phyloP scores from a whole-genome alignment of 2,329 filamentous ascomycete genomes.

The Fusarium sp. region DNA sequence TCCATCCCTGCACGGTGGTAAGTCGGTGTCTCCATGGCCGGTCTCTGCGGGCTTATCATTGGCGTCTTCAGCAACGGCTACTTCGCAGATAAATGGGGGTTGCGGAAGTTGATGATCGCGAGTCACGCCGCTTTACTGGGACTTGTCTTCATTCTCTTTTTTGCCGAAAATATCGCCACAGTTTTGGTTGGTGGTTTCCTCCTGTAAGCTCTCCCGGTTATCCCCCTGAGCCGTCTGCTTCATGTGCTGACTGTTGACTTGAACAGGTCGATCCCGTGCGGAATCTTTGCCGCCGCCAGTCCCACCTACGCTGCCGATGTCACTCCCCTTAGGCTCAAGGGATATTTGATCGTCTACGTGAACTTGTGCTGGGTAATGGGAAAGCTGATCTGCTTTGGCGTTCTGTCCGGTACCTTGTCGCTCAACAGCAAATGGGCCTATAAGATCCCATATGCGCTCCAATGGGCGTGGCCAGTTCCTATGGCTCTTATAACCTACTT shows the following conservation, averaged over 20 bases:
- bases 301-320: slow-evolving; percentile 61
- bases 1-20: neutral
- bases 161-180: neutral
- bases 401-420: slow-evolving; percentile 53
- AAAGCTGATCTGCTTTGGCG: slow-evolving; percentile 56
- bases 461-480: slow-evolving; percentile 60
- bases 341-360: slow-evolving; percentile 59
- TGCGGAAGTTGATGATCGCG: neutral
- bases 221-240: neutral
- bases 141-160: neutral
- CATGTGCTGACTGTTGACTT: neutral
- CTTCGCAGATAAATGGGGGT: neutral
- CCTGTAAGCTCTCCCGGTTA: neutral
- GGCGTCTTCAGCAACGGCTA: neutral
- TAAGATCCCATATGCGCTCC: slow-evolving; percentile 59
- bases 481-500: slow-evolving; percentile 54
- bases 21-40: neutral
- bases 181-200: neutral
- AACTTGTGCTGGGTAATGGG: slow-evolving; percentile 62
- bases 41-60: neutral
- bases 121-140: neutral
- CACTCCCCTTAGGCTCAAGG: slow-evolving; percentile 55
- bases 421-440: slow-evolving; percentile 57
- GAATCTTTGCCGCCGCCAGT: slow-evolving; percentile 57
- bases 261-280: slow-evolving; percentile 52